Evolutionary conservation across 768 basidiomycete species (phyloP), one percentile per base, ranked within the genome.

Genomic region (Leccinum barrowsii): DNA sequence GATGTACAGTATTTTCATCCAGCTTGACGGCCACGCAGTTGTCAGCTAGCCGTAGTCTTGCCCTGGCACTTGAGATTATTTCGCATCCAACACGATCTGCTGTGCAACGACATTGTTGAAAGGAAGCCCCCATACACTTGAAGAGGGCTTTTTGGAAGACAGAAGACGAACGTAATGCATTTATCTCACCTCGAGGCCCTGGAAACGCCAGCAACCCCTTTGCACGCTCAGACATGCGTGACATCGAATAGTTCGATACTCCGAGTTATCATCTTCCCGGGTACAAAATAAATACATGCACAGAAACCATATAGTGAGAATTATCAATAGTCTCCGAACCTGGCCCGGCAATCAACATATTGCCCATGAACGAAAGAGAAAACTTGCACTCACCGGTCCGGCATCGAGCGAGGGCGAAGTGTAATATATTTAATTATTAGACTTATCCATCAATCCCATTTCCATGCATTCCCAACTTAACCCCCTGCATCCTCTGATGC

Each of bases 341-440:
- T 72, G 60, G 35, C 5, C 17, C 24, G 30, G 21, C 3, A 6
- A 52, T 71, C 22, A 63, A 19, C 13, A 55, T 42, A 4, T 8
- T n/a, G 46, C 50, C 32, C 52, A 52, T 42, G 17, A 28, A 4
- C 13, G 17, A 34, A 34, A 5, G 7, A 12, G 11, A 10, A 52
- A 52, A 52, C 54, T 8, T 19, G 30, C 21, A 61, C 87, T 73
- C 72, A 93, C 86, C 94, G 79, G 65, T 96, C 95, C 17, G 95
- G 94, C 80, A 95, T 76, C n/a, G 24, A 24, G 30, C 30, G 30
- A 32, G 30, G 30, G 10, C 30, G 30, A 32, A 32, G 30, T 32
- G 30, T 32, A 30, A 32, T 32, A 4, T 32, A 32, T 32, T 32
- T 24, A 24, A 24, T 24, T 24, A 24, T 24, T 6, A 32, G 30